Base-by-base conservation (phyloP, 2,329 filamentous ascomycete species). In the Aspergillus viridinutans region DNA sequence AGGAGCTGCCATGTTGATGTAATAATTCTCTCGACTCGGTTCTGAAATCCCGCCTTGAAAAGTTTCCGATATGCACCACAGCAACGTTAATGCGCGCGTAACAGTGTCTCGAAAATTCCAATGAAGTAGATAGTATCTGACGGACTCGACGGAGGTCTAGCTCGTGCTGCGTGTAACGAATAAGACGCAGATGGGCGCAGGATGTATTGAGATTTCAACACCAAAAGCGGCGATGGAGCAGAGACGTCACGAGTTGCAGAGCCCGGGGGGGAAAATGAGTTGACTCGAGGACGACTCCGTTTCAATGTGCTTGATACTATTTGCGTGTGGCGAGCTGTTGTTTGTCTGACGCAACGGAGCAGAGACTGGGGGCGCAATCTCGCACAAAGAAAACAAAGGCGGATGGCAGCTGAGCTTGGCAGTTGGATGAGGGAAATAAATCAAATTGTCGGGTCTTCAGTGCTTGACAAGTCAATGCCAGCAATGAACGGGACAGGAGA, bases 1-100 rank as follows among this genome's bases (percentile, higher is more conserved):
- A 72, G 90, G 87, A 82, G 83, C 87, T 76, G 90, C 90, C 92
- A 96, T 97, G 65, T 66, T 64, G 67, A 59, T 58, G 25, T 57
- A 38, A 55, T 28, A 54, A 54, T 48, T 42, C 55, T 57, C 42
- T 56, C 50, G 26, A 49, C 17, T 59, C 32, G 54, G n/a, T 61
- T 20, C 29, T 42, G 52, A 21, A 26, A 57, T 17, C 32, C 32
- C 32, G 32, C 32, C 14, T 38, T 38, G 14, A 5, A 5, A 49
- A 54, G 35, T 53, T 20, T 43, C 40, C 21, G 8, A 43, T 43
- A 23, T 20, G 21, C n/a, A 43, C n/a, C 8, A 23, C 40, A 43
- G 40, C 40, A 43, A 21, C 40, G 40, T 43, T 38, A 38, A 32
- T 32, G 29, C 14, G 32, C 32, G 5, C 32, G 32, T 17, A 38